phyloP scores from a whole-genome alignment of 768 basidiomycete species.

The Tephrocybe sp. region DNA sequence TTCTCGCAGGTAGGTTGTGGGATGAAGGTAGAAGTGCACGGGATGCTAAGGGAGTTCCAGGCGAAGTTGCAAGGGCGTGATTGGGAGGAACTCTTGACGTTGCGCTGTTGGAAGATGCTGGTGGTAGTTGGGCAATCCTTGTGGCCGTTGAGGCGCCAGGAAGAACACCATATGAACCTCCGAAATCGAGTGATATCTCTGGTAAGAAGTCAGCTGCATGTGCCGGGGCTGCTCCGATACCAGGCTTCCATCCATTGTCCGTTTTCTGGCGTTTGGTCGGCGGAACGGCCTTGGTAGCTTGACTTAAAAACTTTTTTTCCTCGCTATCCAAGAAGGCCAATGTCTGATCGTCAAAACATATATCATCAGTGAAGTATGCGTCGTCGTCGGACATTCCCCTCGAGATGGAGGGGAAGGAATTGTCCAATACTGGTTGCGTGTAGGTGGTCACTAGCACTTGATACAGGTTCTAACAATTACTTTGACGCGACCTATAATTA shows the following conservation, averaged over 20 bases:
- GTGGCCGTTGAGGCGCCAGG: conserved; percentile 8
- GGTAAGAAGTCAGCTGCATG: conserved; percentile 56
- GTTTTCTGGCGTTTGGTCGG: conserved; percentile 61
- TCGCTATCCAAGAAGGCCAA: conserved; percentile 61
- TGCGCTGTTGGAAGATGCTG: neutral
- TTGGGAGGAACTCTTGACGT: neutral
- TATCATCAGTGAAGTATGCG: conserved; percentile 63
- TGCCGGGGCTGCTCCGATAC: conserved; percentile 23
- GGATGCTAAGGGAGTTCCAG: neutral
- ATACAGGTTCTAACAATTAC: too few species aligned
- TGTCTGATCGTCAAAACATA: conserved; percentile 61
- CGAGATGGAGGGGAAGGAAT: neutral
- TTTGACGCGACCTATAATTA: conserved; percentile 9
- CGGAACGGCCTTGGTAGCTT: conserved; percentile 21
- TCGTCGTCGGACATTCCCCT: conserved; percentile 60
- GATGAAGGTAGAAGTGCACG: neutral
- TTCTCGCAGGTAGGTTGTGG: neutral
- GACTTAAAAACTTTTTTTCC: conserved; percentile 45
- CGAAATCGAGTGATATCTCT: conserved; percentile 58
- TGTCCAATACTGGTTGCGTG: neutral
- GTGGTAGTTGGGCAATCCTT: neutral
- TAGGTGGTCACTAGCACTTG: too few species aligned
- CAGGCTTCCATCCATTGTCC: conserved; percentile 41
- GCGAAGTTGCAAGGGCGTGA: neutral
- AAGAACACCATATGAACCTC: conserved; percentile 55